Base-by-base conservation (phyloP, 495 filamentous ascomycete species). In the Hypoxylon fuscum region DNA sequence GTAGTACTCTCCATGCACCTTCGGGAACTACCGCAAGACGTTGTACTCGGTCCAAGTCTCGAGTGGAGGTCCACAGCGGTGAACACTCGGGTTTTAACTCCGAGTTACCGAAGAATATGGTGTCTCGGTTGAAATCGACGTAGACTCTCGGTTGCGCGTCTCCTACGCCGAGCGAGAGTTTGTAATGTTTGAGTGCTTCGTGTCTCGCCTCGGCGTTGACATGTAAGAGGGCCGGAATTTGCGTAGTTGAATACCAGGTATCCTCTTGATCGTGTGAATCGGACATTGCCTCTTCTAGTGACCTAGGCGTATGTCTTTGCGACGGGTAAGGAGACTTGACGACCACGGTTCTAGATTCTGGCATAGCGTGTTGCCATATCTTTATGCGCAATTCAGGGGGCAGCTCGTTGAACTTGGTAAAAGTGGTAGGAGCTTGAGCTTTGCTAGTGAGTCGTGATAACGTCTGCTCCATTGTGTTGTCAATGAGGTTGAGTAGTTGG, bases 331-430 rank as follows among this genome's bases (percentile, higher is more conserved):
- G 68, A 4, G 65, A 68, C 32, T 72, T 72, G 22, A 69, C 32
- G 2, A 69, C 32, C 11, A 72, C 60, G 10, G 59, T 67, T 40
- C 69, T 67, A 11, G 66, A 9, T 3, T 57, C 66, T 20, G 66
- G 66, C 56, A 72, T 64, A 23, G 69, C 59, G 40, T 69, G 18
- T 38, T 72, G 59, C 75, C 77, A 81, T 38, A 83, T 78, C 37
- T 72, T 72, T 34, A 80, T 72, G 10, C 80, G 78, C 44, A 83
- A 61, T 62, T 83, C 79, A 29, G 75, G 41, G 5, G 80, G 79
- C 12, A 83, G 77, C 14, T 59, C 22, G 44, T 70, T 34, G 63
- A 83, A 83, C 44, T 63, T 63, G 40, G 52, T 57, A 69, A 81
- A 82, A 31, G 55, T 61, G 9, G 52, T 51, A n/a, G 44, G 51